These are phyloP conservation scores for Dimocarpus longan DNA, from an alignment of 345 rosid species.

Conservation along the genomic window DNA sequence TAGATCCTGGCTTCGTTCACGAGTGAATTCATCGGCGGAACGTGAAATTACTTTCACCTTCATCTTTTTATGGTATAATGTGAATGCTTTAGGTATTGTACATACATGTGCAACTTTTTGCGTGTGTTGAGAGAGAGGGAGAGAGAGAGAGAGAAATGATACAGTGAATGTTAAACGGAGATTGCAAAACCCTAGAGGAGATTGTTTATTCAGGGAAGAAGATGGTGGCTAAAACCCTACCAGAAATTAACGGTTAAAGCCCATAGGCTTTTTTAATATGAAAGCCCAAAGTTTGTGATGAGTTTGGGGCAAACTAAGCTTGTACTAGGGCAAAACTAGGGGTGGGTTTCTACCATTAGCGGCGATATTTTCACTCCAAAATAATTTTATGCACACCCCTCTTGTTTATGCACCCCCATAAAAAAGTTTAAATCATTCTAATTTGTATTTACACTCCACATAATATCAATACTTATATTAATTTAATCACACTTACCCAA, in stretches of 20 bases:
- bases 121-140: not conserved
- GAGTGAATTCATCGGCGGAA: slow-evolving; percentile 84
- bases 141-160: not conserved
- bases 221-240: not conserved
- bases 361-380: too few relatives aligned
- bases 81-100: not conserved
- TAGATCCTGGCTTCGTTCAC: slow-evolving; percentile 95
- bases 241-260: not conserved
- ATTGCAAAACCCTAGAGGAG: not conserved
- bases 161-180: not conserved
- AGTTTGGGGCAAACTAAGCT: too few relatives aligned
- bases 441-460: too few relatives aligned
- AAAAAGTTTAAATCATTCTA: too few relatives aligned
- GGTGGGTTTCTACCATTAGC: too few relatives aligned
- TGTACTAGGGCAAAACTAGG: too few relatives aligned
- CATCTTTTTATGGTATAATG: slow-evolving; percentile 34
- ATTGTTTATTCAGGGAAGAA: not conserved
- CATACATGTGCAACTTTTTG: not conserved
- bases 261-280: not conserved
- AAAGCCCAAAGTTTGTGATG: not conserved
- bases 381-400: too few relatives aligned
- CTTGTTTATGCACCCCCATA: too few relatives aligned
- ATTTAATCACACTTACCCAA: not conserved
- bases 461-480: not conserved
- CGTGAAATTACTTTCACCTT: slow-evolving; percentile 87